These are phyloP conservation scores for Yarrowia sp. DNA, from an alignment of 805 yeast species.

Conservation along the genomic window DNA sequence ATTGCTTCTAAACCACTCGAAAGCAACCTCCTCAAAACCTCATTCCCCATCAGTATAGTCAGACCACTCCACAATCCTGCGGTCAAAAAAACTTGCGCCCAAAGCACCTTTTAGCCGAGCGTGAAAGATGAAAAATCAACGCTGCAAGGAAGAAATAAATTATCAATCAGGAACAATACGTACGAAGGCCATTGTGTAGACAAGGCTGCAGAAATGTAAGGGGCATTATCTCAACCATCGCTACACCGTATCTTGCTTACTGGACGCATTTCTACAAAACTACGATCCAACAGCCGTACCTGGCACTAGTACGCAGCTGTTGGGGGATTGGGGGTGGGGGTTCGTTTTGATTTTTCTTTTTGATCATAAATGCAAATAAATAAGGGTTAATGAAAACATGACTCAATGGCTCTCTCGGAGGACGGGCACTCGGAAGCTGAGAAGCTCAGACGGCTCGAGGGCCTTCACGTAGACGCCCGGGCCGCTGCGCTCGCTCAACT, in stretches of 20 bases:
- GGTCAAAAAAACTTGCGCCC: background rate
- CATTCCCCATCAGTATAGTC: background rate
- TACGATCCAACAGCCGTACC: no score
- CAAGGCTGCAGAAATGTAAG: background rate
- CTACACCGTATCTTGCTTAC: background rate
- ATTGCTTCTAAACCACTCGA: no score
- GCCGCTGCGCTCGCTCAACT: background rate
- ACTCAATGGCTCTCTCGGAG: background rate
- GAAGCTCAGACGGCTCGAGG: background rate
- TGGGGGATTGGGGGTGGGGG: no score
- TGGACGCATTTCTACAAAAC: background rate
- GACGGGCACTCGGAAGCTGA: no score
- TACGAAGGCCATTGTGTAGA: no score
- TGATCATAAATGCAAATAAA: slow-evolving; percentile 12
- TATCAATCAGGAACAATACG: background rate
- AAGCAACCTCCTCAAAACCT: no score
- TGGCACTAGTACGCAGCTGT: no score
- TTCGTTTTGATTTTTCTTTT: background rate
- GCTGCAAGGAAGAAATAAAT: background rate
- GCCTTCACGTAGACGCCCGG: background rate
- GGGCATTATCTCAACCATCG: background rate
- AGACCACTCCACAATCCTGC: background rate
- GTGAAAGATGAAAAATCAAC: background rate
- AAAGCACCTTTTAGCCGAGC: background rate
- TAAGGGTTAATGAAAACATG: slow-evolving; percentile 14